These are phyloP conservation scores for Geotrichum carabidarum DNA, from an alignment of 1,139 yeast genomes.

Conservation along the genomic window DNA sequence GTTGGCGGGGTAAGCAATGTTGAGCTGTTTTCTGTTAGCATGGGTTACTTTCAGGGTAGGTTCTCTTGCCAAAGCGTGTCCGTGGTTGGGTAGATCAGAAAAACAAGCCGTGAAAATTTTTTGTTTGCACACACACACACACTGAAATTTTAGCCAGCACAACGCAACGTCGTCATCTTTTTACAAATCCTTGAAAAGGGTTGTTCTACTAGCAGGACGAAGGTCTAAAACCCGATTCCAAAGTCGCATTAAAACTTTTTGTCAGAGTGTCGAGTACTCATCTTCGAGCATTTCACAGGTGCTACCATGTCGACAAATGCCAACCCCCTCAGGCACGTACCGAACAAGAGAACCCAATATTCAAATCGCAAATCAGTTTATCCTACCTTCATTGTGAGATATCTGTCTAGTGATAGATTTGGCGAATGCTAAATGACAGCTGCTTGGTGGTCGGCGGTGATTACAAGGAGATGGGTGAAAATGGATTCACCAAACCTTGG, in stretches of 20 bases:
- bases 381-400: constrained; percentile 18
- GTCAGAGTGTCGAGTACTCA: too few relatives aligned
- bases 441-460: constrained; percentile 17
- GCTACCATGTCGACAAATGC: neutral
- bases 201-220: too few relatives aligned
- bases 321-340: too few relatives aligned
- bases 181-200: too few relatives aligned
- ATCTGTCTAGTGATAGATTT: constrained; percentile 17
- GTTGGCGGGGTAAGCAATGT: constrained; percentile 99
- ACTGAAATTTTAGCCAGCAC: too few relatives aligned
- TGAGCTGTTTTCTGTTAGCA: constrained; percentile 48
- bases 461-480: constrained; percentile 9
- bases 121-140: too few relatives aligned
- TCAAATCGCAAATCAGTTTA: neutral
- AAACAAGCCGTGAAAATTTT: too few relatives aligned
- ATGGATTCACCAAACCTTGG: neutral
- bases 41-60: neutral
- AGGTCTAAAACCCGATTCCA: too few relatives aligned
- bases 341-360: too few relatives aligned
- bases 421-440: constrained; percentile 17
- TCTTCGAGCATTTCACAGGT: neutral
- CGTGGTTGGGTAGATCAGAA: too few relatives aligned
- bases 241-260: too few relatives aligned
- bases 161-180: too few relatives aligned
- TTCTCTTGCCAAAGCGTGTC: neutral